phyloP scores from a whole-genome alignment of 2,329 filamentous ascomycete genomes.

The Diaporthe citri region DNA sequence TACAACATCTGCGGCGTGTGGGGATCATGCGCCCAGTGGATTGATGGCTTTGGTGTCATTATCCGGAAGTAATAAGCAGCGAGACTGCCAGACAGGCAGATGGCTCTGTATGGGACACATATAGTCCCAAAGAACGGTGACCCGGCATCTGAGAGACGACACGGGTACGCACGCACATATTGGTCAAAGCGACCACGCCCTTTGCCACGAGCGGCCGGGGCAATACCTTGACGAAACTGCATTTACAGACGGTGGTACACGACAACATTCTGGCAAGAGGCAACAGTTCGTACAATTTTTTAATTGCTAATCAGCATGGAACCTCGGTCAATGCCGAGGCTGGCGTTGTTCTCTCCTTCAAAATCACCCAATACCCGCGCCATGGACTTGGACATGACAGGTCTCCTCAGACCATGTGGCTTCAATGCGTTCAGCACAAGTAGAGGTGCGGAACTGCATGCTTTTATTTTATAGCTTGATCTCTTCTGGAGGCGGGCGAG shows the following conservation, averaged over 20 bases:
- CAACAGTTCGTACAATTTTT: conserved; percentile 23
- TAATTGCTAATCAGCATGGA: conserved; percentile 40
- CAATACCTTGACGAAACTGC: conserved; percentile 3
- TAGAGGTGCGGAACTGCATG: background rate
- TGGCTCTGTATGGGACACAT: background rate
- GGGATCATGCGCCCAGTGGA: conserved; percentile 83
- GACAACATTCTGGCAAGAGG: background rate
- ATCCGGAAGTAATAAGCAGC: conserved; percentile 35
- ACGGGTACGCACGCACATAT: conserved; percentile 20
- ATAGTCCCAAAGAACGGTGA: background rate
- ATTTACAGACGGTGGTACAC: conserved; percentile 28
- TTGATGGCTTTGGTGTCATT: conserved; percentile 88
- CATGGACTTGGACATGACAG: conserved; percentile 1
- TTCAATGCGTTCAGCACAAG: background rate
- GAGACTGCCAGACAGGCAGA: background rate
- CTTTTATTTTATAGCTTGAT: background rate
- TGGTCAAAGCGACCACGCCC: conserved; percentile 13
- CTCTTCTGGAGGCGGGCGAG: background rate
- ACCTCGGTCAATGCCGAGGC: conserved; percentile 18
- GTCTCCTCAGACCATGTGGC: background rate
- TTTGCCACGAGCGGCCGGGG: background rate
- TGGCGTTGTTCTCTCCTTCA: conserved; percentile 37
- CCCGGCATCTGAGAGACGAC: background rate
- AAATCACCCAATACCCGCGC: background rate
- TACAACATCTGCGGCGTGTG: conserved; percentile 91